Evolutionary conservation across 2,329 filamentous ascomycete genomes (phyloP).

Genomic region (Drechslerella coelobrocha): DNA sequence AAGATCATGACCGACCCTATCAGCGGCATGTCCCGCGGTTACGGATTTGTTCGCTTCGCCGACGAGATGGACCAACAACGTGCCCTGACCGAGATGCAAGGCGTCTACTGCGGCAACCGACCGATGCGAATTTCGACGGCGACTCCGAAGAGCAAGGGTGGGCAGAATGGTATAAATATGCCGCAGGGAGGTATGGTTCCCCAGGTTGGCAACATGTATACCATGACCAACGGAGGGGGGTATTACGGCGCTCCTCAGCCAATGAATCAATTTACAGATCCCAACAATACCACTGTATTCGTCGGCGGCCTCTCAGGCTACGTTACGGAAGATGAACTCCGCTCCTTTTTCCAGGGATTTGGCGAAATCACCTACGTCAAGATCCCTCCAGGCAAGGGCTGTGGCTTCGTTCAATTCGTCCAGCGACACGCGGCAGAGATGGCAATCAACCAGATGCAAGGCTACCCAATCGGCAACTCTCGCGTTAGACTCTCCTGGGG

Average conservation of each 20-base stretch:
- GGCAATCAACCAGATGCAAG: conserved; percentile 99
- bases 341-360: conserved; percentile 99
- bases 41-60: conserved; percentile 96
- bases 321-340: conserved; percentile 98
- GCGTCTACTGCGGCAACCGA: conserved; percentile 97
- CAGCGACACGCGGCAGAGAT: conserved; percentile 98
- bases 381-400: conserved; percentile 98
- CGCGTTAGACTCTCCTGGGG: conserved; percentile 97
- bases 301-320: conserved; percentile 96
- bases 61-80: conserved; percentile 96
- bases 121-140: conserved; percentile 98
- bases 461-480: conserved; percentile 98
- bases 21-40: conserved; percentile 94
- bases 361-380: conserved; percentile 99
- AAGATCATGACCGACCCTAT: conserved; percentile 99
- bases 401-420: conserved; percentile 98
- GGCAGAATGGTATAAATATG: conserved; percentile 59
- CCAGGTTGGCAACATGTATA: conserved; percentile 71
- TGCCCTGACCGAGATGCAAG: conserved; percentile 96
- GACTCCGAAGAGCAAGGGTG: conserved; percentile 86
- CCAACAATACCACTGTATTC: conserved; percentile 99
- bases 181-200: conserved; percentile 62
- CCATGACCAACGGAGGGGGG: conserved; percentile 74
- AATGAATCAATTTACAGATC: conserved; percentile 99
- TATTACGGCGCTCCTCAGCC: conserved; percentile 74